Conservation (phyloP, 345 rosid species). For the Noccaea bulbosa region DNA sequence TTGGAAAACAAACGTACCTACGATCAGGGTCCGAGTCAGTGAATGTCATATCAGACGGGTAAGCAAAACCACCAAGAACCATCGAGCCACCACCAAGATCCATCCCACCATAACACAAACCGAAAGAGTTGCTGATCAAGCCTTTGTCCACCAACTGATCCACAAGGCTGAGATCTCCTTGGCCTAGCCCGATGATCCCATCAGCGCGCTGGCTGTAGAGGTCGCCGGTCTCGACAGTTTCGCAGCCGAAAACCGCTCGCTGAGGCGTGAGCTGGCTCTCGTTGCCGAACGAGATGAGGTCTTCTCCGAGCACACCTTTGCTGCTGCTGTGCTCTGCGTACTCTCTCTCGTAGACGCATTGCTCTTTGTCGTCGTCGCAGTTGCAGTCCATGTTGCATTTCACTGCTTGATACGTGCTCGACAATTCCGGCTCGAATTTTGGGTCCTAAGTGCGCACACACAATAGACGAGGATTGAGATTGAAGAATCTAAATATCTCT, state of each 20-base stretch:
- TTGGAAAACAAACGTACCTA: conserved; percentile 60
- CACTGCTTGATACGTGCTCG: conserved; percentile 71
- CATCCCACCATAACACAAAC: conserved; percentile 98
- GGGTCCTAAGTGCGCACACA: conserved; percentile 71
- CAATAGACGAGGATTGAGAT: not conserved
- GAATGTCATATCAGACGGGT: conserved; percentile 76
- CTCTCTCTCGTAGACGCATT: conserved; percentile 83
- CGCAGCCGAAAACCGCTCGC: conserved; percentile 87
- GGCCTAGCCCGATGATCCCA: conserved; percentile 94
- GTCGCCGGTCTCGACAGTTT: conserved; percentile 86
- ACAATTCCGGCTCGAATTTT: conserved; percentile 75
- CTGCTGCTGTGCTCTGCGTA: conserved; percentile 92
- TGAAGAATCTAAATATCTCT: no score
- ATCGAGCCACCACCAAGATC: conserved; percentile 89
- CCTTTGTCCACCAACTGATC: conserved; percentile 91
- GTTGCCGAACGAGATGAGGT: conserved; percentile 80
- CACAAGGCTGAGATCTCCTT: conserved; percentile 86
- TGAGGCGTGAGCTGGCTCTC: conserved; percentile 76
- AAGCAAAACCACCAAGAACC: conserved; percentile 81
- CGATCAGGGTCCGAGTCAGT: conserved; percentile 68
- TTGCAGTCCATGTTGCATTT: conserved; percentile 80
- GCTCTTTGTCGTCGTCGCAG: conserved; percentile 61
- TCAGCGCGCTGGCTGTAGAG: conserved; percentile 91
- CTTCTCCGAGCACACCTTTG: conserved; percentile 87
- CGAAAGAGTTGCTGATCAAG: conserved; percentile 80